Conservation (phyloP, 768 basidiomycete genomes). For the Pisolithus sp. region DNA sequence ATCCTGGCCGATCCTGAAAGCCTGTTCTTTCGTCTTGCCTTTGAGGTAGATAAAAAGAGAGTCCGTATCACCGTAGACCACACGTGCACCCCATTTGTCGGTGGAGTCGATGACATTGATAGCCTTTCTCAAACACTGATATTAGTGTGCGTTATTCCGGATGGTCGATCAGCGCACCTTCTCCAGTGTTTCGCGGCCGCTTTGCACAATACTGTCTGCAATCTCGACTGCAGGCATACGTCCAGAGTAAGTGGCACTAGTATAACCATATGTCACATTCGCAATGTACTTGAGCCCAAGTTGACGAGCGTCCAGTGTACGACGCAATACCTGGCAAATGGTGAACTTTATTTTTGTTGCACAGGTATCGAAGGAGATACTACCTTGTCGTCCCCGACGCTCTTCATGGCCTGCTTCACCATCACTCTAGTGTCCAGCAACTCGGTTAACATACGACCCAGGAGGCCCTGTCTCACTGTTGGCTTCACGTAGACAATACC, state of each 20-base stretch:
- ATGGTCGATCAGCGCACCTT: constrained; percentile 41
- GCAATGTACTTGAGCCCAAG: constrained; percentile 90
- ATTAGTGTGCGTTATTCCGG: background rate
- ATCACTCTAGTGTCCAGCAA: constrained; percentile 92
- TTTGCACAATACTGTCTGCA: constrained; percentile 97
- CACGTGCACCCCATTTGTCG: constrained; percentile 82
- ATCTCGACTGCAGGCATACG: constrained; percentile 98
- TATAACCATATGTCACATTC: constrained; percentile 95
- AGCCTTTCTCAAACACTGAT: constrained; percentile 46
- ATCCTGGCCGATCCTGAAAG: constrained; percentile 87
- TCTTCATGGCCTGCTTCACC: constrained; percentile 97
- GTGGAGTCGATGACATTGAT: constrained; percentile 71
- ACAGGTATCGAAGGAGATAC: background rate
- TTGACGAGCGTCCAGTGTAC: constrained; percentile 85
- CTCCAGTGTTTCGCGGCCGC: constrained; percentile 90
- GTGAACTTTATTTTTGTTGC: constrained; percentile 1
- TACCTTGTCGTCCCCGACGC: constrained; percentile 69
- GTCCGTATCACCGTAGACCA: constrained; percentile 98
- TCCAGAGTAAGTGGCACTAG: constrained; percentile 88
- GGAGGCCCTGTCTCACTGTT: constrained; percentile 73
- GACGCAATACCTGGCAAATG: constrained; percentile 52
- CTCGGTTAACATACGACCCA: constrained; percentile 89
- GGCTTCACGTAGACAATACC: constrained; percentile 92
- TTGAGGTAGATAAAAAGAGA: constrained; percentile 89
- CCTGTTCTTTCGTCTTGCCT: constrained; percentile 89